Base-by-base conservation (phyloP, 352 stramenopile species). In the Globisporangium paddicum region DNA sequence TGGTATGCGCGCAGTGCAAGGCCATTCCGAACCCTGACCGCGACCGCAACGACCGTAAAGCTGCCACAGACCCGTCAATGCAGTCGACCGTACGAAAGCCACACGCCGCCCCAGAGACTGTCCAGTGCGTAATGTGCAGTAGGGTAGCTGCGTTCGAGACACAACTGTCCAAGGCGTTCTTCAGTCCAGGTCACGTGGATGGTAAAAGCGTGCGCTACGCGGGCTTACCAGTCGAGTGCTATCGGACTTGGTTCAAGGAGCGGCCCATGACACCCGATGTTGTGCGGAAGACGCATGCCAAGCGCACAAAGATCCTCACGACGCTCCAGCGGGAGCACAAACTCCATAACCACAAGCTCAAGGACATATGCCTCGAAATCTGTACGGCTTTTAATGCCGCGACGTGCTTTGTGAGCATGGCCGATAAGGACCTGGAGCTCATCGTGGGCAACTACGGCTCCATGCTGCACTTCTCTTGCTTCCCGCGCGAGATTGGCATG, bases 401-500 rank as follows among this genome's bases (percentile, higher is more conserved):
- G 2, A 54, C 50, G 21, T 60, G 63, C 32, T 73, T 60, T 32
- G 44, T 73, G 18, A 69, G 59, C 34, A 9, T 73, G 14, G 51
- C 56, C 1, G 58, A 69, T 34, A 40, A 26, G 6, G 45, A 63
- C 8, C 44, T 68, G 2, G 59, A 73, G 38, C 48, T 73, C 8
- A 71, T 73, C 25, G 49, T 73, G 42, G 55, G 59, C 8, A 56
- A 57, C 35, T 41, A 47, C 32, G 67, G 67, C 21, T 59, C 54
- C 18, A 63, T 73, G 55, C 42, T 71, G 9, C 58, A 62, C 32
- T 73, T 66, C 41, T 73, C 64, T 2, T 68, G 59, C 50, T 41
- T 73, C 21, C 63, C 67, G 19, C 60, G 67, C 19, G 63, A 71
- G 35, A 68, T 73, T 28, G 55, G 60, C 42, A 69, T 73, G 63